Evolutionary conservation across 441 rosid species (phyloP).

Genomic region (Mallotus repandus): DNA sequence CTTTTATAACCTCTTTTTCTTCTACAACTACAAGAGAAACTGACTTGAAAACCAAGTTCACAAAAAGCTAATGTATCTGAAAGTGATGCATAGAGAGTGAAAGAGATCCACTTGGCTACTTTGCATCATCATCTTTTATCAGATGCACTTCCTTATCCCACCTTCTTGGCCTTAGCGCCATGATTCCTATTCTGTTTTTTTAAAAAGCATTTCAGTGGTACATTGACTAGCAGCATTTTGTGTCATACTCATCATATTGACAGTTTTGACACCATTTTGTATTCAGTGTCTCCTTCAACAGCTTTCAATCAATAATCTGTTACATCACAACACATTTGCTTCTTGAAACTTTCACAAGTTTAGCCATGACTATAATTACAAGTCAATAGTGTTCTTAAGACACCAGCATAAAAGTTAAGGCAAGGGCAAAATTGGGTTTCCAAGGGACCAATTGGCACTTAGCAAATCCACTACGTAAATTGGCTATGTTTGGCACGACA

Average conservation of each 20-base stretch:
- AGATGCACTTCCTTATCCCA: slow-evolving; percentile 1
- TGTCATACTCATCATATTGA: background rate
- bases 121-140: slow-evolving; percentile 23
- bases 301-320: background rate
- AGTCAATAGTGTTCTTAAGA: background rate
- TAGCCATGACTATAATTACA: background rate
- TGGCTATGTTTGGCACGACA: background rate
- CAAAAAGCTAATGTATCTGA: background rate
- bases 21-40: background rate
- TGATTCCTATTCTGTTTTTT: slow-evolving; percentile 14
- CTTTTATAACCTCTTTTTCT: background rate
- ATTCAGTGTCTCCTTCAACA: slow-evolving; percentile 4
- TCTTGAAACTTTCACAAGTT: background rate
- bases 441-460: background rate
- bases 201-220: background rate
- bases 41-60: slow-evolving; percentile 5
- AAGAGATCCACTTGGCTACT: slow-evolving; percentile 1
- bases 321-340: background rate
- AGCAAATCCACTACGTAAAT: background rate
- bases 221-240: slow-evolving; percentile 13
- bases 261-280: background rate
- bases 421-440: background rate
- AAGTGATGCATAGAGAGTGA: slow-evolving; percentile 7
- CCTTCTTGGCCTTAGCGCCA: slow-evolving; percentile 10
- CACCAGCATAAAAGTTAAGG: background rate